Base-by-base conservation (phyloP, 352 stramenopile species). In the Phytophthora crassamura region DNA sequence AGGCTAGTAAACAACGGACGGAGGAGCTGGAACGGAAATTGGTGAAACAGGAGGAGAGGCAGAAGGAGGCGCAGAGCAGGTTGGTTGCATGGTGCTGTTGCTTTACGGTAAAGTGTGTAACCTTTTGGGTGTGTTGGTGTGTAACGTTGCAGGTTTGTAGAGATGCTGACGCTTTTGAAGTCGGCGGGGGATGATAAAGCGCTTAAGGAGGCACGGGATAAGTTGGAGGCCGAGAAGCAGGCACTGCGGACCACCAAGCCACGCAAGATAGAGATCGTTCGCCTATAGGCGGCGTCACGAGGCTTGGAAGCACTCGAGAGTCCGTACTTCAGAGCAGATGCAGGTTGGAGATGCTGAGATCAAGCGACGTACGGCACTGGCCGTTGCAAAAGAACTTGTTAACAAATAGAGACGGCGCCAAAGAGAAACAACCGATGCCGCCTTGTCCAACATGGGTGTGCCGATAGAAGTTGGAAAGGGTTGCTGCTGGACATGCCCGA, bases 221-320 rank as follows among this genome's bases (percentile, higher is more conserved):
- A 63, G 25, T 18, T 83, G 22, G 30, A 51, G 5, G 52, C 34
- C 0, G 60, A 82, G 51, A 77, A 71, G 14, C 38, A 40, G 30
- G 32, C 41, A 30, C 53, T 80, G 47, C 18, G 73, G 34, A n/a
- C 64, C 1, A 18, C 25, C 9, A 59, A 71, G 0, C 43, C 51
- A 30, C 72, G 74, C 38, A 78, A 83, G 46, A 65, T 74, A 59
- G 77, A 82, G 39, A 73, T 85, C 48, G 72, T 83, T 20, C 61
- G 63, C 16, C 56, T 85, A 62, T 85, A 77, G 50, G 6, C 16
- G 25, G 34, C 50, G 4, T 12, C 25, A 32, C 10, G 25, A 25
- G 22, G 22, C 22, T 25, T 25, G 1, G 22, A 25, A 3, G 2
- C 22, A 25, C 3, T 25, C 22, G 22, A 3, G 22, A 3, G 1